Base-by-base conservation (phyloP, 2,329 filamentous ascomycete species). In the Pseudocercospora fuligena region DNA sequence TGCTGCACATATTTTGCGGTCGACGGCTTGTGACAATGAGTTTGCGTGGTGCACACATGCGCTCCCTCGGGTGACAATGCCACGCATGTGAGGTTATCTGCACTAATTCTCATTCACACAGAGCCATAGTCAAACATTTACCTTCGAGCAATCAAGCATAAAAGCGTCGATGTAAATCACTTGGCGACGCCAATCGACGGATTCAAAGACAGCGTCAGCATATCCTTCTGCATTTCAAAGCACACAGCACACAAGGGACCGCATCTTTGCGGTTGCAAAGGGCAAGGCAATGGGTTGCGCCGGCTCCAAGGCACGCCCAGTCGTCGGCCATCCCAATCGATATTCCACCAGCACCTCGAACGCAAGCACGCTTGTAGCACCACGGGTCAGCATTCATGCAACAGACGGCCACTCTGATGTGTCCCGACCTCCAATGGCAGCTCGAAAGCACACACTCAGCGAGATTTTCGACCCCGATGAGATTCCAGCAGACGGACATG, bases 391-490 rank as follows among this genome's bases (percentile, higher is more conserved):
- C 27, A 64, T 61, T 40, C 56, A 70, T 57, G 58, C 57, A n/a
- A 43, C 65, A 27, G 64, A 72, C 5, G 70, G 69, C 8, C 67
- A 72, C 59, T 60, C 68, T 8, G 60, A 72, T 36, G 70, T 76
- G 31, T 70, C 69, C 9, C 70, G 67, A 19, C 74, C 74, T 7
- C 69, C 69, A 7, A 68, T 75, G 53, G 70, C 66, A 53, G 63
- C 66, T 23, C 65, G 65, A 12, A 68, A 72, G 25, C 67, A 68
- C 59, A 70, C 69, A 19, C 65, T 73, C 54, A 73, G 73, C 60
- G 74, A 75, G 47, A 69, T 77, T 11, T 69, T 76, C 64, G 75
- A 77, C 49, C 73, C 76, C 1, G 63, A 60, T 16, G 66, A 71
- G 11, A 64, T 78, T 21, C 53, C 64, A 3, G 61, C 56, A 12